Conservation (phyloP, 2,329 filamentous ascomycete genomes). For the Colletotrichum chlorophyti region DNA sequence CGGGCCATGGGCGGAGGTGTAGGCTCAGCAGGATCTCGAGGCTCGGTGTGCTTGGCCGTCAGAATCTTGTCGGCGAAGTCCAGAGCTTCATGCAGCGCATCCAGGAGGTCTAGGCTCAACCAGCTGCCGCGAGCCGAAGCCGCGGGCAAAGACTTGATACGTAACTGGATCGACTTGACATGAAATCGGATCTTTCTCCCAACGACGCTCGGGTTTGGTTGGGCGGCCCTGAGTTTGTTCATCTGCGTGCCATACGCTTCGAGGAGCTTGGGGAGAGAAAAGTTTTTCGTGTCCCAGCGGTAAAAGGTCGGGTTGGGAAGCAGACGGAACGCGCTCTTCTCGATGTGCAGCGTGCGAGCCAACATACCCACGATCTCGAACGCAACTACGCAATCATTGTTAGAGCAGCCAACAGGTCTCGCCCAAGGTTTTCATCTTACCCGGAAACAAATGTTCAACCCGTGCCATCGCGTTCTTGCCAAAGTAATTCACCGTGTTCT, state of each 20-base stretch:
- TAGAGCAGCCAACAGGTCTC: background rate
- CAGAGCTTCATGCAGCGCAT: conserved; percentile 48
- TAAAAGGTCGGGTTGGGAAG: conserved; percentile 64
- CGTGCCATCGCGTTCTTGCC: conserved; percentile 42
- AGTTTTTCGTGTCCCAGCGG: conserved; percentile 58
- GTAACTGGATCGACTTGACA: conserved; percentile 33
- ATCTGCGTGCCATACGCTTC: conserved; percentile 44
- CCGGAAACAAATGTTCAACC: conserved; percentile 57
- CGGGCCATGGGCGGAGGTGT: background rate
- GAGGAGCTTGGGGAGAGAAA: conserved; percentile 51
- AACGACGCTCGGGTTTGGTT: background rate
- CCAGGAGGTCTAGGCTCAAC: conserved; percentile 44
- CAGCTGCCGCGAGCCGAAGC: conserved; percentile 28
- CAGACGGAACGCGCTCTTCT: conserved; percentile 56
- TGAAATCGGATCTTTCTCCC: background rate
- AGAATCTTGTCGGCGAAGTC: conserved; percentile 51
- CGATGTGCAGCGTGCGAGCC: conserved; percentile 55
- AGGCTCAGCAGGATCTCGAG: too few species aligned
- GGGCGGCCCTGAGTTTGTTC: background rate
- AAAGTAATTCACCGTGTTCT: conserved; percentile 55
- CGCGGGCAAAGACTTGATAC: conserved; percentile 32
- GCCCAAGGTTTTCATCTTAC: conserved; percentile 39
- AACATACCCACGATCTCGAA: conserved; percentile 68
- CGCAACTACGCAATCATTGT: conserved; percentile 47
- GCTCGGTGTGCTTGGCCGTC: conserved; percentile 37